Conservation (phyloP, 352 stramenopile genomes). For the Phytophthora fragariaefolia region DNA sequence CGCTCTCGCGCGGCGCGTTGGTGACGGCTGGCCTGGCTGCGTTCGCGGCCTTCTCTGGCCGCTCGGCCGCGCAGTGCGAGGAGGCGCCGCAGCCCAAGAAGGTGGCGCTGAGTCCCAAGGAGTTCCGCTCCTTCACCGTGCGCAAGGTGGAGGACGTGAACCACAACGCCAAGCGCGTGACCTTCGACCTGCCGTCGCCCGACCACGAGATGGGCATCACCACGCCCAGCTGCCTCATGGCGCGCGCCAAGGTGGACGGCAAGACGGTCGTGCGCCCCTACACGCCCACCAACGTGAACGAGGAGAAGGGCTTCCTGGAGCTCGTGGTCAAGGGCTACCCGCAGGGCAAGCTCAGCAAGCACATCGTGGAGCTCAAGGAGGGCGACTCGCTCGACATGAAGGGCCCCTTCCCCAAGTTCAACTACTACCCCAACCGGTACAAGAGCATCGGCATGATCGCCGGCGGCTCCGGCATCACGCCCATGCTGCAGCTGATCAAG, state of each 20-base stretch:
- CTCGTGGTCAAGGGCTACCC: constrained; percentile 93
- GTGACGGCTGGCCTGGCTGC: constrained; percentile 51
- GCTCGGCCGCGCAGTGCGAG: constrained; percentile 30
- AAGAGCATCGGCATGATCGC: constrained; percentile 92
- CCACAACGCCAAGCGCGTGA: constrained; percentile 84
- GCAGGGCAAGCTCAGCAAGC: constrained; percentile 83
- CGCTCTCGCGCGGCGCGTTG: constrained; percentile 42
- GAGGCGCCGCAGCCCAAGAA: constrained; percentile 40
- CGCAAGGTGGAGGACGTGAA: constrained; percentile 70
- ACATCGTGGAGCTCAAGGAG: constrained; percentile 85
- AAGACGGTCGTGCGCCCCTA: constrained; percentile 88
- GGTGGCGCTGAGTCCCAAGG: constrained; percentile 61
- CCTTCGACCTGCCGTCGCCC: constrained; percentile 62
- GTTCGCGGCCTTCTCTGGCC: constrained; percentile 36
- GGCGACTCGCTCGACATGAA: constrained; percentile 92
- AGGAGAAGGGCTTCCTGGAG: constrained; percentile 84
- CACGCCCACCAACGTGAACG: constrained; percentile 88
- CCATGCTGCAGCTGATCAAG: constrained; percentile 90
- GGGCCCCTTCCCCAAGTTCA: constrained; percentile 88
- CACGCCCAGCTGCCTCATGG: constrained; percentile 64
- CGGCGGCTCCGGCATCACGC: constrained; percentile 91
- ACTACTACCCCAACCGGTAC: constrained; percentile 88
- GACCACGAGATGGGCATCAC: constrained; percentile 74
- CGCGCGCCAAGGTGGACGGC: constrained; percentile 73
- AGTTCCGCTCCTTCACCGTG: constrained; percentile 83